Base-by-base conservation (phyloP, 1,284 basidiomycete genomes). In the Gomphus sp. region DNA sequence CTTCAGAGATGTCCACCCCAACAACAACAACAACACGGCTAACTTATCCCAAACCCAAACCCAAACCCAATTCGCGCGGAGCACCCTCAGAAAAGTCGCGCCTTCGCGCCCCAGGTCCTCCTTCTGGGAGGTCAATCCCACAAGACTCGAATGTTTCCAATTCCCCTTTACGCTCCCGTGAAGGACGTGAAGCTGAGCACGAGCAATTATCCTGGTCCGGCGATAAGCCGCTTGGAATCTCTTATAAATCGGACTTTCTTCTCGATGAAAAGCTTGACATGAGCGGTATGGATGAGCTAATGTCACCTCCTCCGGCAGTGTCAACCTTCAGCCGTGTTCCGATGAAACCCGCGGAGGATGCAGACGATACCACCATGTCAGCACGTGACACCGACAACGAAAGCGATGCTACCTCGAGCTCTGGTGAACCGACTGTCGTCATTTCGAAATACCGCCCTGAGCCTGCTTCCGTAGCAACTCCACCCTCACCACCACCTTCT, bases 401-500 rank as follows among this genome's bases (percentile, higher is more conserved):
- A 11, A 22, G 28, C 14, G 18, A 36, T 11, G 53, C 45, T 18
- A 41, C 4, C 8, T 37, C 18, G 28, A 22, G 41, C 22, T 25
- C 43, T 14, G 53, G 43, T 4, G 53, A 55, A 45, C 53, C 53
- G 33, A 55, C 53, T 10, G 18, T 55, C 25, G 41, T 55, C 22
- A n/a, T 55, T 25, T 55, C 53, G 45, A 45, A 55, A 31, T 6
- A 45, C n/a, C 52, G 52, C 34, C 31, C 41, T 55, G 43, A 25
- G 25, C 18, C 43, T 16, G 34, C 53, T 5, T 31, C 53, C 7
- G 4, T 36, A 25, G 16, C 60, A 2, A 52, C 28, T 0, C 58
- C 60, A 51, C 58, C 63, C 12, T 61, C 63, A 25, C 25, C 55
- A 33, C 16, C 59, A 0, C 50, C 60, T 8, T 61, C 64, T 8